Evolutionary conservation across 768 basidiomycete species (phyloP), one percentile per base, ranked within the genome.

Genomic region (Lenzites betulinus): DNA sequence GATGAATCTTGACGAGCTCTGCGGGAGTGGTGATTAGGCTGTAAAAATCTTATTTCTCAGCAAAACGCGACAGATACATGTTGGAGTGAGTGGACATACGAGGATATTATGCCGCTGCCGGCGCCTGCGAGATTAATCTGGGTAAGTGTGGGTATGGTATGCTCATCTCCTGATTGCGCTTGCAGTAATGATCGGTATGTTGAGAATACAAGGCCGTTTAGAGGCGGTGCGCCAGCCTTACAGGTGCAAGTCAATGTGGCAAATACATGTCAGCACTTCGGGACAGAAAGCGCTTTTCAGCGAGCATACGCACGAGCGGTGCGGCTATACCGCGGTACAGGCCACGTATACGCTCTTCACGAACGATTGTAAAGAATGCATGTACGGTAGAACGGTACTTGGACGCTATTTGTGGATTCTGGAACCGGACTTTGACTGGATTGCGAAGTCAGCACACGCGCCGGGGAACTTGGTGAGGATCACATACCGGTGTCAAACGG

Each of bases 191-290:
- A 85, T 22, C 87, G 84, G 75, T 96, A 96, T 0, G 88, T 86
- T 0, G 92, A 83, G 71, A 97, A 96, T 3, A 95, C 85, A 16
- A 93, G 77, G 13, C 94, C 93, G 67, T 95, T 97, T 78, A 93
- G 81, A 1, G 90, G 75, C 3, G 62, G 62, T 0, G 91, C 90
- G 23, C 83, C 82, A 2, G 86, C 83, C 1, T 56, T 13, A 7
- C 20, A 7, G 44, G 23, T 9, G 15, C 4, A 25, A 1, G 22
- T 46, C 8, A 5, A 15, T 22, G 42, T 20, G 18, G 15, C 15
- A 22, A 0, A 33, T 8, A 28, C 13, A 35, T 2, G 16, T 28
- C 18, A 30, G 28, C 26, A n/a, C 49, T n/a, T 9, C 36, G 43
- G 33, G 7, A 50, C n/a, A 60, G 26, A 15, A 35, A 15, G 26